A percentile compares a stretch with the other conserved stretches of the same genome.
These are phyloP conservation scores for Kondoa subrosea DNA, from an alignment of 768 basidiomycete species.

Conservation along the genomic window DNA sequence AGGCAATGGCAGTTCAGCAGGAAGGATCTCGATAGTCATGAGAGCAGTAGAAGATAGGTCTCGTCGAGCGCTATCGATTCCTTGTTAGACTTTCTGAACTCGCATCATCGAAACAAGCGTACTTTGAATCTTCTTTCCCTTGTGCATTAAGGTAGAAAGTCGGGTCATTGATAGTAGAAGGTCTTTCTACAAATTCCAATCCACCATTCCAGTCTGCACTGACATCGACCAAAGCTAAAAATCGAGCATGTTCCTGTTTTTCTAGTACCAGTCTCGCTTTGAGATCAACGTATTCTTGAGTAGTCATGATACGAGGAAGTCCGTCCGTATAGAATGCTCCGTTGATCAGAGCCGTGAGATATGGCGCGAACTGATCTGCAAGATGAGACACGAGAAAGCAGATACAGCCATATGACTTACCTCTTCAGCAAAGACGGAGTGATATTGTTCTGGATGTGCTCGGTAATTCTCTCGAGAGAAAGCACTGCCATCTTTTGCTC, in stretches of 20 bases:
- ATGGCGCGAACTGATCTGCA: neutral
- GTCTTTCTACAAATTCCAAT: constrained; percentile 58
- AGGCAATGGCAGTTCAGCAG: constrained; percentile 63
- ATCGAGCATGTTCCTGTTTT: neutral
- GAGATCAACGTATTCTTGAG: neutral
- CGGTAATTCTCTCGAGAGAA: neutral
- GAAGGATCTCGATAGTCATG: constrained; percentile 83
- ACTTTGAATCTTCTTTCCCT: constrained; percentile 10
- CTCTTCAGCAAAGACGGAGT: neutral
- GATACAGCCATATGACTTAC: neutral
- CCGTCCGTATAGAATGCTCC: neutral
- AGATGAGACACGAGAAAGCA: neutral
- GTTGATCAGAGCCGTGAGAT: neutral
- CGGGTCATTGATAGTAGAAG: constrained; percentile 58
- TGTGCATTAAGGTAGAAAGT: constrained; percentile 38
- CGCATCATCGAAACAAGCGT: constrained; percentile 30
- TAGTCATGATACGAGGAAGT: neutral
- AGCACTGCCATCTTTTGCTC: neutral
- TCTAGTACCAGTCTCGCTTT: neutral
- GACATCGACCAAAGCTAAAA: neutral
- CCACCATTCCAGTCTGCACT: constrained; percentile 43
- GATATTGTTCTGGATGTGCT: neutral
- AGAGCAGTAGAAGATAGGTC: constrained; percentile 45
- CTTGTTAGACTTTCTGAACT: constrained; percentile 32
- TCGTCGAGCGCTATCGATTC: constrained; percentile 37